Evolutionary conservation across 805 yeast species (phyloP), one percentile per base, ranked within the genome.

Genomic region (Candida khao-thaluensis): DNA sequence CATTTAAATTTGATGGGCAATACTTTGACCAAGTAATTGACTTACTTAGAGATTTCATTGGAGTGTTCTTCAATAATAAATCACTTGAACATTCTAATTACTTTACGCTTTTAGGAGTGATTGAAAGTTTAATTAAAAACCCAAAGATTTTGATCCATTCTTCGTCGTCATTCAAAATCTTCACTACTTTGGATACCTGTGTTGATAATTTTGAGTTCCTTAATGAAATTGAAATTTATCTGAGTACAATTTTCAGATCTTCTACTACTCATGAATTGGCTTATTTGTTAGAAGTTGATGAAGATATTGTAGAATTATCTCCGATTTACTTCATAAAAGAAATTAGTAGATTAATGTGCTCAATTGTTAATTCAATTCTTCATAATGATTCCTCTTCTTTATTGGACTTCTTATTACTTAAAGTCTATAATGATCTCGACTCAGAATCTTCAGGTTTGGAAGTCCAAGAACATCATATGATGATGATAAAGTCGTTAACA

Each of bases 151-250:
- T 69, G 38, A 46, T 50, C 17, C 24, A 31, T 7, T 45, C 57
- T 3, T 42, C 52, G 4, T 40, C 47, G 7, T 47, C 66, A 0
- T 59, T 64, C 52, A 53, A 58, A 28, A 38, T 67, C 4, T 66
- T 67, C 43, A 34, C 47, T 17, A 51, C 55, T 20, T 56, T 69
- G 44, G 70, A 68, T 43, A 46, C 62, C 12, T 58, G 58, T 42
- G 53, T 69, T 35, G 71, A 66, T 43, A 64, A 60, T 44, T 53
- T 54, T 36, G 70, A 64, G 18, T 69, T 69, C 38, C 56, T 69
- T 45, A 56, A 53, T 39, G 64, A 59, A 7, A 52, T 66, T 5
- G 72, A 69, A 48, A 31, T 43, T 10, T 67, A 59, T 41, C 56
- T 62, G 7, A 56, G 48, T 25, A 45, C 10, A 10, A 45, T 40